Conservation (phyloP, 2,329 filamentous ascomycete species). For the Aspergillus floridensis region DNA sequence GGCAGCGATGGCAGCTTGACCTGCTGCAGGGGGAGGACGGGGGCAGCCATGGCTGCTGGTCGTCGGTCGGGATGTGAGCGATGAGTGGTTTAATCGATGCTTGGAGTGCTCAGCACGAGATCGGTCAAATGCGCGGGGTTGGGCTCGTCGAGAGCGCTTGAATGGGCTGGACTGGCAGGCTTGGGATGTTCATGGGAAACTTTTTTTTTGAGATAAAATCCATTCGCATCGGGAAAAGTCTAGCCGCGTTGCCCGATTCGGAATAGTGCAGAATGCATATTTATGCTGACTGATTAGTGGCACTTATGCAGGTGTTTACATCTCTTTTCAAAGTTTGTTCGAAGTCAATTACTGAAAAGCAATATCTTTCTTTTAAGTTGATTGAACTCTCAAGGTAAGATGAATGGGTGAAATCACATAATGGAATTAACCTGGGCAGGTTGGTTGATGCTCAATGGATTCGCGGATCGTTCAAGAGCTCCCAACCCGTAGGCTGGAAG, state of each 20-base stretch:
- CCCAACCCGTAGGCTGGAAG: too few species aligned
- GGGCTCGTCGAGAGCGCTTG: neutral
- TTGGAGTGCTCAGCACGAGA: neutral
- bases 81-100: neutral
- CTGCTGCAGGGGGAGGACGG: slow-evolving; percentile 75
- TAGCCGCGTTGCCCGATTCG: neutral
- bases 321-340: too few species aligned
- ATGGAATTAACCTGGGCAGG: too few species aligned
- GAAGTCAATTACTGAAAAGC: too few species aligned
- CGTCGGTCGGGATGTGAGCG: neutral
- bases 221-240: slow-evolving; percentile 4
- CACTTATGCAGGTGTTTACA: too few species aligned
- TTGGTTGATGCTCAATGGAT: too few species aligned
- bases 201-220: neutral
- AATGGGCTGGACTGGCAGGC: neutral
- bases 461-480: too few species aligned
- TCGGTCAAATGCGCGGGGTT: neutral
- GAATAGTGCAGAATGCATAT: neutral
- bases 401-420: too few species aligned
- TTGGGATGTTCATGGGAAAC: neutral
- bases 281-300: neutral
- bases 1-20: slow-evolving; percentile 81
- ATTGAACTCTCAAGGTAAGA: too few species aligned
- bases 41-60: slow-evolving; percentile 68
- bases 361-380: too few species aligned